A percentile compares a stretch with the other conserved stretches of the same genome.
These are phyloP conservation scores for Bryoglossum gracile DNA, from an alignment of 495 filamentous ascomycete genomes.

Conservation along the genomic window DNA sequence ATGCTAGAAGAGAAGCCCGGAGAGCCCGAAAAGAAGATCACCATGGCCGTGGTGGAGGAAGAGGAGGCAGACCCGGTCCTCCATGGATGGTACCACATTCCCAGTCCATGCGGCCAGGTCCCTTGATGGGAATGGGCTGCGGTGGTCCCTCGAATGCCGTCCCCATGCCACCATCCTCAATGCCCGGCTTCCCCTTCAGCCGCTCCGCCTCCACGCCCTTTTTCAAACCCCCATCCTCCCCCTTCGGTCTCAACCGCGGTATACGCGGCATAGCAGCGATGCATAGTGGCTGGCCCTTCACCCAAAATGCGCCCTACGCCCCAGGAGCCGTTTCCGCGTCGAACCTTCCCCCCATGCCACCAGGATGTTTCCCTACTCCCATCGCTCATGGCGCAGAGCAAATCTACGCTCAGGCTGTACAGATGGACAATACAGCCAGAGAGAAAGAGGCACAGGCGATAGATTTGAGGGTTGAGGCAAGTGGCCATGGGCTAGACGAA, in stretches of 20 bases:
- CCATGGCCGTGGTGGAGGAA: not conserved
- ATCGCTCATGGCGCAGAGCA: constrained; percentile 8
- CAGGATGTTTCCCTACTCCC: not conserved
- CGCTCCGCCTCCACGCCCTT: not conserved
- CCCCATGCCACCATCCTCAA: no score
- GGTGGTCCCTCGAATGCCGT: no score
- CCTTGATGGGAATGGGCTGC: no score
- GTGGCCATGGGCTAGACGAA: not conserved
- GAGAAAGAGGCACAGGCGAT: constrained; percentile 8
- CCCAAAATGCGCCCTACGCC: constrained; percentile 4
- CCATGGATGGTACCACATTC: not conserved
- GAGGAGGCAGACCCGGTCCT: not conserved
- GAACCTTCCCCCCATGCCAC: no score
- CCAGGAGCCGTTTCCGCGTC: constrained; percentile 1
- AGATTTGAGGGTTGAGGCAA: constrained; percentile 1
- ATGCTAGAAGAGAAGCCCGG: constrained; percentile 22
- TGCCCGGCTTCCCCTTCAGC: not conserved
- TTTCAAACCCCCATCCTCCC: not conserved
- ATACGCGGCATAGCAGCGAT: constrained; percentile 7
- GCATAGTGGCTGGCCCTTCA: constrained; percentile 12
- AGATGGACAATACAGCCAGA: constrained; percentile 1
- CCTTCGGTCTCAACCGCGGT: no score
- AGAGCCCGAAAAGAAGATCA: not conserved
- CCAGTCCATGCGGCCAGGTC: no score
- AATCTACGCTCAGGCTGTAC: constrained; percentile 8